Evolutionary conservation across 495 filamentous ascomycete species (phyloP), one percentile per base, ranked within the genome.

Genomic region (Thermothielavioides terrestris): DNA sequence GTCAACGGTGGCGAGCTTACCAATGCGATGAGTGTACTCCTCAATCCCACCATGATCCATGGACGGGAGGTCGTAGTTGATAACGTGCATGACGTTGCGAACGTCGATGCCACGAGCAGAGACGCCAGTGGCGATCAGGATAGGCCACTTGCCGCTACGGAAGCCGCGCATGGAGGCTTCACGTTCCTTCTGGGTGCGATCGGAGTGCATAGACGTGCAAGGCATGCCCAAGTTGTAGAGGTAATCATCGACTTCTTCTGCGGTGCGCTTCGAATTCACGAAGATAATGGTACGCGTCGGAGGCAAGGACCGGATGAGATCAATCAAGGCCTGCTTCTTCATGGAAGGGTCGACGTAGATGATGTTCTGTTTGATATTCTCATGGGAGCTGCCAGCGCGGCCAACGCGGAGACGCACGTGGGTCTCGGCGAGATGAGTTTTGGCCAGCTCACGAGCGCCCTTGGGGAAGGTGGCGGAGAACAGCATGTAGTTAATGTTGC

Each of bases 21-120:
- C 91, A 64, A 97, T 98, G 31, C 92, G 86, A 58, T 98, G 92
- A 47, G 85, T 77, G 58, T 98, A 97, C 58, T 97, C 92, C 42
- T 86, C 78, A 38, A 97, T 96, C 4, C 91, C 92, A n/a, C 88
- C 89, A 55, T 88, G 71, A 2, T 71, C 60, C 4, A 64, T 55
- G 18, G 68, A 73, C 0, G 91, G 92, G 3, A 97, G 73, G 41
- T 95, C 89, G 55, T 80, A 96, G 67, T 98, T 97, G 74, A 98
- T 82, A 49, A 98, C 84, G 56, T 95, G 87, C 75, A 83, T 80
- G 4, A 95, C 81, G 47, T 90, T 86, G 42, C 76, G 77, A 20
- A 96, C 82, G 58, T 98, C 92, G 15, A 95, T 78, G n/a, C 92
- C 92, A 58, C 92, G 88, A 53, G 89, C 84, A 45, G 84, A 77